phyloP scores from a whole-genome alignment of 208 protist species.

The Acanthamoeba triangularis region DNA sequence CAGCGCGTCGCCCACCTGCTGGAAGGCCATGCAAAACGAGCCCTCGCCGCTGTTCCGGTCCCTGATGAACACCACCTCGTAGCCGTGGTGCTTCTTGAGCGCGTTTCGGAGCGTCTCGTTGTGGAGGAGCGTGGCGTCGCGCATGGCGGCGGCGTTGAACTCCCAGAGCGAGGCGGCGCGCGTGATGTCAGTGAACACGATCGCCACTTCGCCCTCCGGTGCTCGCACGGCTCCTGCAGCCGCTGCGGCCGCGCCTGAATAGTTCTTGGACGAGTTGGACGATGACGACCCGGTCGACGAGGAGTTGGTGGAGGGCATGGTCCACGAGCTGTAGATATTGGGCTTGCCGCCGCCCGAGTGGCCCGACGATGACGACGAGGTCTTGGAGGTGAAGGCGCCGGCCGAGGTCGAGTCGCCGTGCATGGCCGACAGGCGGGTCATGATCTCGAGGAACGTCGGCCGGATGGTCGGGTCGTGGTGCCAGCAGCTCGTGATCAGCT shows the following conservation, averaged over 20 bases:
- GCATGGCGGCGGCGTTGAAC: constrained; percentile 67
- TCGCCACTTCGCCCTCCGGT: constrained; percentile 15
- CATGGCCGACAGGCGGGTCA: constrained; percentile 50
- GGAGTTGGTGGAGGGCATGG: not conserved
- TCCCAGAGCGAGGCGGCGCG: constrained; percentile 62
- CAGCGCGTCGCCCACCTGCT: not conserved
- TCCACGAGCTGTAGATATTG: not conserved
- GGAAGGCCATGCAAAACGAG: constrained; percentile 77
- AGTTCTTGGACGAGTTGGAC: constrained; percentile 25
- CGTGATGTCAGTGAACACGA: constrained; percentile 47
- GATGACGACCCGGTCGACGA: not conserved
- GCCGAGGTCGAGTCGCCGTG: constrained; percentile 5
- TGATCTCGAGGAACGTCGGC: constrained; percentile 74
- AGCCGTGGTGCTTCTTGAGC: constrained; percentile 37
- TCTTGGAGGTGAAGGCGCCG: constrained; percentile 39
- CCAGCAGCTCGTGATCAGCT: constrained; percentile 67
- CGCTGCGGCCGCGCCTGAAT: not conserved
- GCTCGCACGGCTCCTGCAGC: not conserved
- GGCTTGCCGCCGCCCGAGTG: not conserved
- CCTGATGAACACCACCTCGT: constrained; percentile 62
- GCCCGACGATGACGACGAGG: not conserved
- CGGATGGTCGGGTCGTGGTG: constrained; percentile 29
- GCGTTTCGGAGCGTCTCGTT: constrained; percentile 7
- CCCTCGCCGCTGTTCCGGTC: constrained; percentile 68
- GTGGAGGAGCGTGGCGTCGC: constrained; percentile 49